Base-by-base conservation (phyloP, 2,329 filamentous ascomycete species). In the Sphaceloma murrayae region DNA sequence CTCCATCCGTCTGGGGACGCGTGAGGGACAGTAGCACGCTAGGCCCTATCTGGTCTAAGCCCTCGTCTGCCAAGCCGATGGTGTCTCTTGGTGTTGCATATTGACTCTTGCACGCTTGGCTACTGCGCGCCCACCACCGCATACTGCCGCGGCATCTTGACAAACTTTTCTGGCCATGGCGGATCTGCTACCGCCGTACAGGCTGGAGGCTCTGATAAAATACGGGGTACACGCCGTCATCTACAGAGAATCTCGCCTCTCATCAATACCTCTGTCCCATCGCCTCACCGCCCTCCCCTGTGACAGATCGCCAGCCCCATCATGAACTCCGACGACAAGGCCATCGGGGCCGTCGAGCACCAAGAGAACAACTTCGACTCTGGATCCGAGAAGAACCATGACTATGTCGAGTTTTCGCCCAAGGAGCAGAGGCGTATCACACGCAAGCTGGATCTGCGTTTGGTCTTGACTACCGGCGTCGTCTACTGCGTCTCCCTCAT, bases 401-500 rank as follows among this genome's bases (percentile, higher is more conserved):
- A 40, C 24, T 40, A 40, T 30, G 36, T 40, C 36, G 36, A 40
- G 36, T 77, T 77, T 58, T 67, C 72, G 1, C 67, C 67, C 0
- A 59, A 65, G 9, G 77, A 87, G 59, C 74, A 82, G 61, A 73
- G 65, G 55, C 69, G 62, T 17, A 85, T 89, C 54, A 75, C 86
- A 30, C 70, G 71, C 47, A 75, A 75, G 7, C 67, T 89, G 51
- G 84, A 91, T 60, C 65, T 63, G 14, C 60, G 66, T 24, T 55
- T 68, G 14, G 65, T 69, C 19, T 52, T 62, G 5, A 67, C 62
- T 0, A 60, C 67, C 3, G 66, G 66, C 11, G 52, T 55, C 51
- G 73, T 86, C 64, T 88, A 88, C 61, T 85, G 80, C 58, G 70
- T 85, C 53, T 81, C 75, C 51, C 65, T 89, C 48, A 84, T 89